A percentile compares a stretch with the other conserved stretches of the same genome.
Conservation (phyloP, 768 basidiomycete genomes). For the Xanthoconium purpureum region DNA sequence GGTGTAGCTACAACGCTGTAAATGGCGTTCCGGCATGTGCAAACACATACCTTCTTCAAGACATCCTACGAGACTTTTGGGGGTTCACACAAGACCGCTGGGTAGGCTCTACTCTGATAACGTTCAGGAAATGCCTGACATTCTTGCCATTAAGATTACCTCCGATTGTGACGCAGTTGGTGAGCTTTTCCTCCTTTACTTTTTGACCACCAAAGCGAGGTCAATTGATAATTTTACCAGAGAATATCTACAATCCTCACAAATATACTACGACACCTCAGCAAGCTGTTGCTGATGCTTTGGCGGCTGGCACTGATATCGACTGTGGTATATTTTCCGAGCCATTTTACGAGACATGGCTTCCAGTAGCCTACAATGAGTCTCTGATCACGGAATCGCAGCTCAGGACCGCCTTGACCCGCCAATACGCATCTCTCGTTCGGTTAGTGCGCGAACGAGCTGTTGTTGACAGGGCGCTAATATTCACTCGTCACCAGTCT, state of each 20-base stretch:
- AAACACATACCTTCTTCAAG: slow-evolving; percentile 49
- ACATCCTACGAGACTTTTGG: slow-evolving; percentile 49
- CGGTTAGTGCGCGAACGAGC: slow-evolving; percentile 31
- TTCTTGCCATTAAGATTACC: slow-evolving; percentile 23
- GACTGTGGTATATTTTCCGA: slow-evolving; percentile 46
- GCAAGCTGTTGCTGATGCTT: slow-evolving; percentile 47
- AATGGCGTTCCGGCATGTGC: slow-evolving; percentile 59
- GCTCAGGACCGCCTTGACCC: slow-evolving; percentile 42
- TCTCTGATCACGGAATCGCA: slow-evolving; percentile 44
- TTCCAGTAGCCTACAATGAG: slow-evolving; percentile 48
- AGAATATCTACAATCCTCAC: slow-evolving; percentile 49
- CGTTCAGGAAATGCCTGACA: not conserved
- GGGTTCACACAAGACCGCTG: slow-evolving; percentile 50
- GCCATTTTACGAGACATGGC: slow-evolving; percentile 35
- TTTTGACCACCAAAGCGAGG: not conserved
- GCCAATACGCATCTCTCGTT: slow-evolving; percentile 52
- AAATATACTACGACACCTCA: slow-evolving; percentile 43
- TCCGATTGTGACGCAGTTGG: slow-evolving; percentile 52
- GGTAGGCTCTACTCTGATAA: slow-evolving; percentile 29
- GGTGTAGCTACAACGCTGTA: slow-evolving; percentile 59
- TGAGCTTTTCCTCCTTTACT: not conserved
- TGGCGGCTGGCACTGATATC: slow-evolving; percentile 53
- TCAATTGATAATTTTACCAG: not conserved
- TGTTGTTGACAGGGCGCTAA: not conserved
- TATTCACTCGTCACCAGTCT: slow-evolving; percentile 36